phyloP scores from a whole-genome alignment of 2,329 filamentous ascomycete species.

The Lasiodiplodia hormozganensis region DNA sequence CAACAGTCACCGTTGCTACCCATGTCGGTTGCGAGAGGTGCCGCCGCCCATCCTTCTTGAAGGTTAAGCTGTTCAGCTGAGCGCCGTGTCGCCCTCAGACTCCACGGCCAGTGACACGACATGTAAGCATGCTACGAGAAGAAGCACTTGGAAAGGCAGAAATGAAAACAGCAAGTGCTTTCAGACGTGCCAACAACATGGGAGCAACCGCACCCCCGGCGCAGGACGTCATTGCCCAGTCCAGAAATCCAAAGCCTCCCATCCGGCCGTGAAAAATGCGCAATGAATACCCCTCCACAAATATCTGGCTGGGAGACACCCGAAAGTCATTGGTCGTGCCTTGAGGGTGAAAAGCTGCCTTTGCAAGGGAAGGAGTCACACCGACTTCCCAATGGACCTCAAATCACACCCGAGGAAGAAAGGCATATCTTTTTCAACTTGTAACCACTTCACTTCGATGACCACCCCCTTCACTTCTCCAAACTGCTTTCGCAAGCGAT shows the following conservation, averaged over 20 bases:
- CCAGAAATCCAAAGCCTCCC: not conserved
- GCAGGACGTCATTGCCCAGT: not conserved
- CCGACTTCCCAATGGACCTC: not conserved
- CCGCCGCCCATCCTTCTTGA: constrained; percentile 26
- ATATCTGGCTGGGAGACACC: not conserved
- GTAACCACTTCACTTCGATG: not conserved
- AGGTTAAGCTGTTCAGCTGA: constrained; percentile 26
- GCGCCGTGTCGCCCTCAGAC: not conserved
- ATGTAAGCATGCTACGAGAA: constrained; percentile 1
- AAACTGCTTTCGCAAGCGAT: not conserved
- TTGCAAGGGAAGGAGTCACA: not conserved
- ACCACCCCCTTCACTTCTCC: not conserved
- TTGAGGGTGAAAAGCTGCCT: not conserved
- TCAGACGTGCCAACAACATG: not conserved
- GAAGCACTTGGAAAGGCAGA: not conserved
- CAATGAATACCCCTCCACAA: not conserved
- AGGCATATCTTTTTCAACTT: not conserved
- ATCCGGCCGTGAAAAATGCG: not conserved
- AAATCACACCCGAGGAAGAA: not conserved
- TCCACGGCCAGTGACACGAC: not conserved
- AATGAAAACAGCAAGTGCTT: not conserved
- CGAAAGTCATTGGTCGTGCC: not conserved
- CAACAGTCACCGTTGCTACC: constrained; percentile 26
- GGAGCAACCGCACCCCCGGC: not conserved
- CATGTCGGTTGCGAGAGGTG: constrained; percentile 25